Conservation (phyloP, 2,329 filamentous ascomycete species). For the Diaporthe sp. region DNA sequence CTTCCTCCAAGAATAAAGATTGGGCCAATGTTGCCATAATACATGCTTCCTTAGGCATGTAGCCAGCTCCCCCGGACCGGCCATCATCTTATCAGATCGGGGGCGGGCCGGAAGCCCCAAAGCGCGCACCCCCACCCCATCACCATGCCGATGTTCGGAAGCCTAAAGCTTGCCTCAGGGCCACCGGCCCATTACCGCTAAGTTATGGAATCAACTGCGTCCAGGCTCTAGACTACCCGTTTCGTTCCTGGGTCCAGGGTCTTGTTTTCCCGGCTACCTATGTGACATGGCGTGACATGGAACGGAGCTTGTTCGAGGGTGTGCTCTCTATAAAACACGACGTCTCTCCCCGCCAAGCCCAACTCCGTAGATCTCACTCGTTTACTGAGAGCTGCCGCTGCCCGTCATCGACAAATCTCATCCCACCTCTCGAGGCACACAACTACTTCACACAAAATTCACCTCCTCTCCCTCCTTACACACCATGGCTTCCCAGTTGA, state of each 20-base stretch:
- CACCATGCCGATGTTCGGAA: slow-evolving; percentile 33
- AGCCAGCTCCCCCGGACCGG: slow-evolving; percentile 1
- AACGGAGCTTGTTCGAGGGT: slow-evolving; percentile 8
- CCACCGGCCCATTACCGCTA: not conserved
- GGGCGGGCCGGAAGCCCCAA: slow-evolving; percentile 18
- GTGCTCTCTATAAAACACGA: not conserved
- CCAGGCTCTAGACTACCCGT: not conserved
- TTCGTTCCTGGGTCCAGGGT: not conserved
- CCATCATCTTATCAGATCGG: slow-evolving; percentile 16
- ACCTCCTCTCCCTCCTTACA: not conserved
- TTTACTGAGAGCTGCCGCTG: not conserved
- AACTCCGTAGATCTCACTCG: not conserved
- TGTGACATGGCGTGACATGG: slow-evolving; percentile 3
- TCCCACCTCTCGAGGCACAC: not conserved
- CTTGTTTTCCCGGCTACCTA: not conserved
- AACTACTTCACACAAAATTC: not conserved
- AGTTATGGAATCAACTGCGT: not conserved
- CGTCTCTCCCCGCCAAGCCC: not conserved
- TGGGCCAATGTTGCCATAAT: too few species aligned
- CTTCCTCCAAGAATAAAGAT: not conserved
- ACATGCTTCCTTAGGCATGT: not conserved
- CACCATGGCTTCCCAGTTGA: slow-evolving; percentile 62
- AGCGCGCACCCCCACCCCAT: slow-evolving; percentile 1
- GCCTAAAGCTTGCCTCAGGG: slow-evolving; percentile 5
- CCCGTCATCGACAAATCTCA: not conserved